Evolutionary conservation across 768 basidiomycete genomes (phyloP), one percentile per base, ranked within the genome.

Genomic region (Pleurotus salmoneostramineus): DNA sequence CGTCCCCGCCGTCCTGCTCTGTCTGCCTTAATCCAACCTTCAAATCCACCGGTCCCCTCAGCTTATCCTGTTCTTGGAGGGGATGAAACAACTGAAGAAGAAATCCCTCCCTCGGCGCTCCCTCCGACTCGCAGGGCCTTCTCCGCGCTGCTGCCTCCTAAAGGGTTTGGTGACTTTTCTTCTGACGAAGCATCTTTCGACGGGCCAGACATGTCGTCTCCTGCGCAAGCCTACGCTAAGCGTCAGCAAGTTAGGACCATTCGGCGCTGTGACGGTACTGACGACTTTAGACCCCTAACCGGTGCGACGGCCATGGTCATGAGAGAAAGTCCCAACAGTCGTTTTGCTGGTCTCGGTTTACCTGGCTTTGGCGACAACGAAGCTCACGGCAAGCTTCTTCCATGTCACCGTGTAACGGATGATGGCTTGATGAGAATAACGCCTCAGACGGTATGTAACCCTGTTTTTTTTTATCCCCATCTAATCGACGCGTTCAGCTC

Each of bases 351-450:
- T 31, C 59, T 81, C 78, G 91, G 87, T 45, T 71, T 93, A 52
- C 87, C 90, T 51, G 89, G 94, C 0, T 97, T 95, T 71, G 91
- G 95, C 12, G 93, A 94, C 64, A 94, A 94, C 65, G 97, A 99
- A 70, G 85, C 90, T 40, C 79, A 87, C 59, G 96, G 96, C 40
- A 99, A 98, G 74, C 84, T 95, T 63, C 71, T 99, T 60, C 95
- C 95, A 34, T 99, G 97, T 72, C 89, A 93, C 68, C 84, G 89
- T 51, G 95, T 97, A 49, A 87, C 88, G 46, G 95, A 98, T 66
- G 97, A 99, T 66, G 96, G 97, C 3, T 70, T 99, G 52, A 96
- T 98, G 86, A 83, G 97, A 63, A 91, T 99, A 60, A 87, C 79
- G 40, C 72, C 80, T 33, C 71, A 83, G 61, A 98, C 95, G 61